Percentiles rank a stretch among this genome's conserved stretches.
Evolutionary conservation across 306 rosid species (phyloP).

Genomic region (Malus domestica): DNA sequence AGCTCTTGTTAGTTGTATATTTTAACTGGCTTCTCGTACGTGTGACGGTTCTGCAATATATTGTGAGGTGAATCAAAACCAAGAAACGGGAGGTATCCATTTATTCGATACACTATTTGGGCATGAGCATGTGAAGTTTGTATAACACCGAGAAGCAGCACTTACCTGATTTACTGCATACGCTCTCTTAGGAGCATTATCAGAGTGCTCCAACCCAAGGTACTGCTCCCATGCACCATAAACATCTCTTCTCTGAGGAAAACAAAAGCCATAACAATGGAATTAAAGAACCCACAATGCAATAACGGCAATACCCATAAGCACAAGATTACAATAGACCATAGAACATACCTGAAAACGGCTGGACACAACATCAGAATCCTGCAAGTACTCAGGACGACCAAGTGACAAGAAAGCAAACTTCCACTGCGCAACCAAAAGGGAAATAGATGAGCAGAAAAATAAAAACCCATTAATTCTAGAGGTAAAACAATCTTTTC

Average conservation of each 20-base stretch:
- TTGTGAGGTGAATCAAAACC: conserved; percentile 20
- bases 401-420: conserved; percentile 84
- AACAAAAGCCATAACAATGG: conserved; percentile 4
- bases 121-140: not conserved
- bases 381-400: conserved; percentile 92
- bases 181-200: conserved; percentile 65
- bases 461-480: not conserved
- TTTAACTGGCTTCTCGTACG: conserved; percentile 74
- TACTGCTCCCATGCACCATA: conserved; percentile 99
- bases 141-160: not conserved
- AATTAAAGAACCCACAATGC: not conserved
- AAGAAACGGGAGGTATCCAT: not conserved
- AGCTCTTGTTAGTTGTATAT: conserved; percentile 50
- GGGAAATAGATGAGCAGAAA: not conserved
- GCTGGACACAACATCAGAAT: conserved; percentile 57
- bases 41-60: conserved; percentile 66
- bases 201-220: conserved; percentile 93
- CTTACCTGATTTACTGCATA: conserved; percentile 68
- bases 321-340: not conserved
- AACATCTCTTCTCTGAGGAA: conserved; percentile 65
- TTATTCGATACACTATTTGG: not conserved
- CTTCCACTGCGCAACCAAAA: conserved; percentile 56
- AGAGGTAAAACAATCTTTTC: not conserved
- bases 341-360: conserved; percentile 70
- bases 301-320: not conserved